Base-by-base conservation (phyloP, 257 asterid genomes). In the Nyctanthes arbortristis region DNA sequence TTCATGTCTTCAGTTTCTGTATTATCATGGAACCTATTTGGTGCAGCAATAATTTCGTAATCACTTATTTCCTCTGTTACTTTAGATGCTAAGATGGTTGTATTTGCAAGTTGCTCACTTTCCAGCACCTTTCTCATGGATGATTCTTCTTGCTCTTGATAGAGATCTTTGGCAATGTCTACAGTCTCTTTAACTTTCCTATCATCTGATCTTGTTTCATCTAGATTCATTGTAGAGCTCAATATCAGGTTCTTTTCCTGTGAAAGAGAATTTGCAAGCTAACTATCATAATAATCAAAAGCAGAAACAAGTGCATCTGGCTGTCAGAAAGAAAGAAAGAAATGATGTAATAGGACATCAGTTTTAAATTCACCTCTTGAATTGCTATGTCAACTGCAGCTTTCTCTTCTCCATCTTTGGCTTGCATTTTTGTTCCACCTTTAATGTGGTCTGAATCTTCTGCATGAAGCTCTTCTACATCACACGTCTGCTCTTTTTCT, bases 191-290 rank as follows among this genome's bases (percentile, higher is more conserved):
- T 58, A 33, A 35, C 81, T 54, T 75, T 59, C 24, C 63, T 61
- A 40, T 57, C 70, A 66, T 65, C 65, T 27, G 55, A 43, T 43
- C 28, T 54, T 63, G 65, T 37, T 54, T 71, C 20, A 8, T 34
- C 61, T 12, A 75, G 78, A 52, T 31, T 60, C 55, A 33, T 25
- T 35, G 39, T 72, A 7, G 72, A 34, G 59, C 43, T 39, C 52
- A 63, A 43, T 37, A 63, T 58, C 32, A 61, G 49, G 49, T 63
- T 66, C 52, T 25, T 68, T 61, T 75, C 81, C 86, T 81, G 79
- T 57, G 61, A 37, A 65, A 75, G 27, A 63, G 24, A 56, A 58
- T 25, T 72, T 10, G n/a, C 28, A 39, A 55, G 28, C 59, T 40
- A 36, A 67, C 6, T 47, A 49, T 59, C 66, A 39, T 29, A 37